phyloP scores from a whole-genome alignment of 1,284 basidiomycete genomes.

The Boletus holoroseus region DNA sequence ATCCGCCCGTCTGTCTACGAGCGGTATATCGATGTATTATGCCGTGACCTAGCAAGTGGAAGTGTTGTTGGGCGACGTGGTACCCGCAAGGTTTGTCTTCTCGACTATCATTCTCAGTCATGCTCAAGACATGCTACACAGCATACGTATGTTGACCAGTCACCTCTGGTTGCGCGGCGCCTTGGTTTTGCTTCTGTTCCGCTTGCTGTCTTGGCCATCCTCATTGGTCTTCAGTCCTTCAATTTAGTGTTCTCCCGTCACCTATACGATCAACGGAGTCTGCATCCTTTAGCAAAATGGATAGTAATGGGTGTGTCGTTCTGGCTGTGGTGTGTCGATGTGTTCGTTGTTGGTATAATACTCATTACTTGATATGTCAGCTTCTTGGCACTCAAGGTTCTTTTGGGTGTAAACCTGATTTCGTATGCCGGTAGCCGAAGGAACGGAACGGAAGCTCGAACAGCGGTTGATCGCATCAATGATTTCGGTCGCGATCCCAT shows the following conservation, averaged over 20 bases:
- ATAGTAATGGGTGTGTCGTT: conserved; percentile 59
- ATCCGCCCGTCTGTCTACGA: conserved; percentile 95
- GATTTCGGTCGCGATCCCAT: conserved; percentile 82
- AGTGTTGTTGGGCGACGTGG: conserved; percentile 64
- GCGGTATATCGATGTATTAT: conserved; percentile 93
- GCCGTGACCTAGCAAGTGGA: conserved; percentile 85
- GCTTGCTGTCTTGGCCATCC: conserved; percentile 84
- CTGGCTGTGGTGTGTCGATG: conserved; percentile 69
- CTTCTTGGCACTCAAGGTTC: conserved; percentile 79
- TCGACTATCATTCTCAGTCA: neutral
- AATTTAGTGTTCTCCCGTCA: conserved; percentile 52
- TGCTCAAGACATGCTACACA: conserved; percentile 28
- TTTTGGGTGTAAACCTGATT: conserved; percentile 82
- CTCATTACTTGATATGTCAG: conserved; percentile 36
- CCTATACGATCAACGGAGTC: conserved; percentile 32
- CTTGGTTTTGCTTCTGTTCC: conserved; percentile 93
- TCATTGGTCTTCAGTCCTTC: conserved; percentile 82
- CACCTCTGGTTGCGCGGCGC: conserved; percentile 88
- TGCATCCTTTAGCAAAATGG: conserved; percentile 56
- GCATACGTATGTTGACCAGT: conserved; percentile 93
- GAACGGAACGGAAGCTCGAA: conserved; percentile 72
- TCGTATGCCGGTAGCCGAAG: conserved; percentile 75
- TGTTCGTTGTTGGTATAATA: neutral
- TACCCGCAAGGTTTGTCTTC: conserved; percentile 56
- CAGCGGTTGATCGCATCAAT: conserved; percentile 67